These are phyloP conservation scores for Scedosporium aurantiacum DNA, from an alignment of 2,329 filamentous ascomycete species.

Conservation along the genomic window DNA sequence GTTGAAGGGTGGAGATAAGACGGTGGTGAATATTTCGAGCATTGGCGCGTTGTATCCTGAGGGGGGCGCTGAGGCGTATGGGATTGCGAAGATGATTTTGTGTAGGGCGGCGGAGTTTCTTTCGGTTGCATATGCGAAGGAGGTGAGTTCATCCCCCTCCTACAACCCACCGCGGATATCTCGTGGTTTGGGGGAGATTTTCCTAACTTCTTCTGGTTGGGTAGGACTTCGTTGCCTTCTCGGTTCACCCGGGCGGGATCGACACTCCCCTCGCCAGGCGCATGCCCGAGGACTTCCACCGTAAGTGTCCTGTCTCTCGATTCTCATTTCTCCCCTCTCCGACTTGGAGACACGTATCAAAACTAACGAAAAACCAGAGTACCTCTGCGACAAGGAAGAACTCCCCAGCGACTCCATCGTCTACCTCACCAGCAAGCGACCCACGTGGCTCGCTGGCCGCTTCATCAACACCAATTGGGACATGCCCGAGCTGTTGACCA, in stretches of 20 bases:
- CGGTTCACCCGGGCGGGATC: slow-evolving; percentile 27
- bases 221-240: slow-evolving; percentile 26
- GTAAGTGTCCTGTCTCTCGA: not conserved
- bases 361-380: not conserved
- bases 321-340: not conserved
- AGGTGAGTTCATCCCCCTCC: slow-evolving; percentile 11
- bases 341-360: not conserved
- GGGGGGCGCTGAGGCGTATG: slow-evolving; percentile 29
- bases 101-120: slow-evolving; percentile 37
- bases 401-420: slow-evolving; percentile 17
- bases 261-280: slow-evolving; percentile 20
- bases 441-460: slow-evolving; percentile 24
- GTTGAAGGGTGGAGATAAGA: slow-evolving; percentile 22
- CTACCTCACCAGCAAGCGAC: slow-evolving; percentile 18
- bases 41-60: slow-evolving; percentile 26
- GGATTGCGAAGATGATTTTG: slow-evolving; percentile 36
- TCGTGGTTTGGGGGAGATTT: not conserved
- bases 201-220: not conserved
- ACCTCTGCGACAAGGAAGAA: slow-evolving; percentile 8
- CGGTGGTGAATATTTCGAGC: slow-evolving; percentile 34
- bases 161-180: not conserved
- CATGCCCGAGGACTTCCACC: slow-evolving; percentile 2
- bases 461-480: slow-evolving; percentile 19
- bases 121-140: slow-evolving; percentile 28
- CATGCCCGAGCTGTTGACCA: slow-evolving; percentile 19